Percentiles rank a stretch among this genome's conserved stretches.
Conservation (phyloP, 805 yeast genomes). For the Metschnikowia picachoensis region DNA sequence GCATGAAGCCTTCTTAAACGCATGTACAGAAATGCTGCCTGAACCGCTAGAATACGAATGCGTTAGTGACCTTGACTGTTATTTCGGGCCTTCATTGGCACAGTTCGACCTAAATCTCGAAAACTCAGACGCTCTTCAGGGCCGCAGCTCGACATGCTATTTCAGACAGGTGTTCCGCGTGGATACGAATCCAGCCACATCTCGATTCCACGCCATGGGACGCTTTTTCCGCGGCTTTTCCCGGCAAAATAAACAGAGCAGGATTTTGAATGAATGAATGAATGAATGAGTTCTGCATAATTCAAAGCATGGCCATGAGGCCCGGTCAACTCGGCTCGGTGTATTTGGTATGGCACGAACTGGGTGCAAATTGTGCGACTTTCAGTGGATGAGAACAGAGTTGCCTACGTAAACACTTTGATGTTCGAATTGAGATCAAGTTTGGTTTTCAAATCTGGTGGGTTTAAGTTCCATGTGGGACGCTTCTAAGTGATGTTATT, state of each 20-base stretch:
- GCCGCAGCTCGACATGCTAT: conserved; percentile 5
- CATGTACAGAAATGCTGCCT: conserved; percentile 2
- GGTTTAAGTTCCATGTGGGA: no score
- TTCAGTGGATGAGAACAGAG: no score
- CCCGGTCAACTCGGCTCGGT: neutral
- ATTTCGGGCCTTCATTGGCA: conserved; percentile 5
- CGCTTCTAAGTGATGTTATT: no score
- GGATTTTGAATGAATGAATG: no score
- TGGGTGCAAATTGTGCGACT: no score
- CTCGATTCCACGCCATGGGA: neutral
- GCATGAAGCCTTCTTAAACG: conserved; percentile 1
- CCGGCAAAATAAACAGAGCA: neutral
- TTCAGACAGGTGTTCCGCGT: conserved; percentile 4
- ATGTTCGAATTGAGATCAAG: no score
- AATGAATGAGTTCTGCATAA: no score
- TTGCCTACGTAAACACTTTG: no score
- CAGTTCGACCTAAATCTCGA: conserved; percentile 7
- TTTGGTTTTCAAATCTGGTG: no score
- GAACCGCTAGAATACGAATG: neutral
- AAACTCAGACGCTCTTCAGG: neutral
- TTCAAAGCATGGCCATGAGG: neutral
- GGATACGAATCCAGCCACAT: neutral
- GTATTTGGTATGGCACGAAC: no score
- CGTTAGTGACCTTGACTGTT: conserved; percentile 8
- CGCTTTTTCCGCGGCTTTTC: conserved; percentile 1